Evolutionary conservation across 805 yeast genomes (phyloP).

Genomic region (Metschnikowia kofuensis): DNA sequence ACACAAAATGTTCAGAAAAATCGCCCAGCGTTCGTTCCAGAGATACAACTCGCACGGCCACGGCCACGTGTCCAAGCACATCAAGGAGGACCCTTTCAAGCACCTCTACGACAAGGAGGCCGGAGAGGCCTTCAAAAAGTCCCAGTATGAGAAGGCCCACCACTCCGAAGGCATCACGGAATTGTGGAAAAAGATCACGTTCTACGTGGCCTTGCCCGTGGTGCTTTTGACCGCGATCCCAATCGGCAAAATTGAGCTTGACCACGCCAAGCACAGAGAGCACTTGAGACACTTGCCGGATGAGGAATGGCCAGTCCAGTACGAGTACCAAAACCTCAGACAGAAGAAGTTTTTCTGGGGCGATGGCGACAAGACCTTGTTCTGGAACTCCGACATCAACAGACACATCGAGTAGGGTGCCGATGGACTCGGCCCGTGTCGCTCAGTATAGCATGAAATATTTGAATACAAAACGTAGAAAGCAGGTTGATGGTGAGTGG

Average conservation of each 20-base stretch:
- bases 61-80: conserved; percentile 37
- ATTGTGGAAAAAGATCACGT: conserved; percentile 83
- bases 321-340: conserved; percentile 91
- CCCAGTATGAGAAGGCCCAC: conserved; percentile 60
- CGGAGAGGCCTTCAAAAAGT: conserved; percentile 67
- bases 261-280: conserved; percentile 87
- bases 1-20: conserved; percentile 33
- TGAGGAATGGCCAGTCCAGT: conserved; percentile 90
- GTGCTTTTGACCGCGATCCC: conserved; percentile 73
- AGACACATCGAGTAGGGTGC: conserved; percentile 57
- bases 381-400: conserved; percentile 94
- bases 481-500: too few species aligned
- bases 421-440: not conserved
- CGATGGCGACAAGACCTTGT: conserved; percentile 93
- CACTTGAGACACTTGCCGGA: conserved; percentile 73
- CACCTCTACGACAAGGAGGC: conserved; percentile 51
- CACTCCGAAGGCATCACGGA: conserved; percentile 77
- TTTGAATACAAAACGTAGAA: not conserved
- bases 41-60: conserved; percentile 42
- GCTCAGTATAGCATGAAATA: not conserved
- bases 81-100: conserved; percentile 40
- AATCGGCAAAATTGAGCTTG: conserved; percentile 76
- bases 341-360: conserved; percentile 94
- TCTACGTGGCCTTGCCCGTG: conserved; percentile 79
- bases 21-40: conserved; percentile 34